Evolutionary conservation across 2,329 filamentous ascomycete genomes (phyloP).

Genomic region (Verticillium zaregamsianum): DNA sequence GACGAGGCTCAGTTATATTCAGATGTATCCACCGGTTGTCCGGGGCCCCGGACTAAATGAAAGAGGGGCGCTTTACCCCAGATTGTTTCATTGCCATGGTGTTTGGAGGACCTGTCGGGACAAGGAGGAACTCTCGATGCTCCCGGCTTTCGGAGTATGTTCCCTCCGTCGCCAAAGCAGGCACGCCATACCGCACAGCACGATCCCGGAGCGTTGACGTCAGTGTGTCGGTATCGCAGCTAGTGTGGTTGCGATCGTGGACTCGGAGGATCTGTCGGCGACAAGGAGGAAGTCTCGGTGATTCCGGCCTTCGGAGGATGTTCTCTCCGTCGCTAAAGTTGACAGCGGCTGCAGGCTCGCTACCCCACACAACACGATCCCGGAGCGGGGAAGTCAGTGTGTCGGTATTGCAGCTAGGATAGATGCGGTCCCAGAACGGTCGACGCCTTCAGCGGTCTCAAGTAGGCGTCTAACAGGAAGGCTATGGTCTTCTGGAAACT

Average conservation of each 20-base stretch:
- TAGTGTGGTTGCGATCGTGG: neutral
- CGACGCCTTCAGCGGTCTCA: too few species aligned
- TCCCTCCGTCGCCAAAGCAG: neutral
- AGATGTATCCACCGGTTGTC: neutral
- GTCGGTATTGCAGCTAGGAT: too few species aligned
- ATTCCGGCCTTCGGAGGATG: neutral
- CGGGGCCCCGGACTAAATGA: neutral
- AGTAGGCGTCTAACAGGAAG: too few species aligned
- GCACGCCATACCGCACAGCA: neutral
- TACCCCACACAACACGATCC: neutral
- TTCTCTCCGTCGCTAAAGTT: neutral
- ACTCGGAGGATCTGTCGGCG: neutral
- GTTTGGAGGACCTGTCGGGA: neutral
- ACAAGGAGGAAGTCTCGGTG: neutral
- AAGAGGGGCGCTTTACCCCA: neutral
- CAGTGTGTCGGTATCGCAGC: neutral
- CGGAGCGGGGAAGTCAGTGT: neutral
- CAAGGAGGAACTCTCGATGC: neutral
- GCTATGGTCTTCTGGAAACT: too few species aligned
- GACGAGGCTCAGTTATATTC: neutral
- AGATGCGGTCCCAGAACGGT: too few species aligned
- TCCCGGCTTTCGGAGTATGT: neutral
- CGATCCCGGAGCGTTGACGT: neutral
- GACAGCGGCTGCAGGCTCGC: neutral
- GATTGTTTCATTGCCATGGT: neutral